A percentile compares a stretch with the other conserved stretches of the same genome.
Conservation (phyloP, 805 yeast species). For the Candida peoriensis region DNA sequence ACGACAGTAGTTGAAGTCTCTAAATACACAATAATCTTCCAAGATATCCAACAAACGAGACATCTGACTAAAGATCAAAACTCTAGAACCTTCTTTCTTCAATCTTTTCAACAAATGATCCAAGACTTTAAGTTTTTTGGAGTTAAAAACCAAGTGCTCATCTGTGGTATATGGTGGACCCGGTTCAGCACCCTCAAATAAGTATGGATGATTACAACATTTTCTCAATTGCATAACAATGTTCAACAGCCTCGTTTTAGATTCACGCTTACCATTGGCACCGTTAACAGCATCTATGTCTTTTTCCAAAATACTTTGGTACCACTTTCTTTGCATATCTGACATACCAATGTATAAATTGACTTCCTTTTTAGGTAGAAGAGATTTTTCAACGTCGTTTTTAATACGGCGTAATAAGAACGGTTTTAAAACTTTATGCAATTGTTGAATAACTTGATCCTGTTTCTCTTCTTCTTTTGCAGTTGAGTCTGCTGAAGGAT, state of each 20-base stretch:
- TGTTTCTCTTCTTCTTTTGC: conserved; percentile 31
- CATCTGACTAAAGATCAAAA: conserved; percentile 79
- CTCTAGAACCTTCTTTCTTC: conserved; percentile 68
- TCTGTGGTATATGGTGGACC: conserved; percentile 87
- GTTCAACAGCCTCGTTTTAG: conserved; percentile 69
- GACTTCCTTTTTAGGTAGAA: conserved; percentile 69
- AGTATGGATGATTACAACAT: conserved; percentile 81
- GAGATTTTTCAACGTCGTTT: conserved; percentile 74
- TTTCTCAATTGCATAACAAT: conserved; percentile 83
- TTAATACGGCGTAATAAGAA: conserved; percentile 72
- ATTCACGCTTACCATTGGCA: conserved; percentile 68
- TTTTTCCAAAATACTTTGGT: conserved; percentile 68
- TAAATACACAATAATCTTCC: conserved; percentile 72
- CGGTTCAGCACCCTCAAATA: conserved; percentile 85
- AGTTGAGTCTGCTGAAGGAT: conserved; percentile 31
- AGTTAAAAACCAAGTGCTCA: conserved; percentile 71
- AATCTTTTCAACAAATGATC: conserved; percentile 61
- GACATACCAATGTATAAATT: conserved; percentile 72
- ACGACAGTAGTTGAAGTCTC: conserved; percentile 68
- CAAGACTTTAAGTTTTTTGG: conserved; percentile 66
- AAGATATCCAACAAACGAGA: conserved; percentile 74
- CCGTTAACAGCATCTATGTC: conserved; percentile 85
- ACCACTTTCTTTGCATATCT: conserved; percentile 77
- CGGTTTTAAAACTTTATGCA: conserved; percentile 73
- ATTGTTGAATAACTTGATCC: conserved; percentile 55